These are phyloP conservation scores for Pichia ethanolica DNA, from an alignment of 805 yeast species.

Conservation along the genomic window DNA sequence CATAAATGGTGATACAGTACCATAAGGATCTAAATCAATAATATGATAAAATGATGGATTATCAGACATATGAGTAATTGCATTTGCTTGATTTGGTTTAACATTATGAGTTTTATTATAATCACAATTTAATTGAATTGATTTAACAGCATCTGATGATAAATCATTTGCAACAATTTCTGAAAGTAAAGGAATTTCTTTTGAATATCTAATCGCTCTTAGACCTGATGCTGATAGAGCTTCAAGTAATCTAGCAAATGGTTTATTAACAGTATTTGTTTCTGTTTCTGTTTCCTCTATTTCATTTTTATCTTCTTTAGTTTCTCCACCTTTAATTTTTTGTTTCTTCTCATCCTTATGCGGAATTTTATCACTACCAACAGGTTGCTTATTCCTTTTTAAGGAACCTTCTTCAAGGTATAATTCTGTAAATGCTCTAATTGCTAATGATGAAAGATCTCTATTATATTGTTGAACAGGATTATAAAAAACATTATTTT, in stretches of 20 bases:
- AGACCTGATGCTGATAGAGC: conserved; percentile 94
- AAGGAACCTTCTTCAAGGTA: conserved; percentile 35
- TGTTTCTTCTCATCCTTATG: conserved; percentile 11
- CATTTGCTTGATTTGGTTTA: conserved; percentile 74
- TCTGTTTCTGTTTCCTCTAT: conserved; percentile 1
- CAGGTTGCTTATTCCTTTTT: conserved; percentile 21
- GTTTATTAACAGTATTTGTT: conserved; percentile 13
- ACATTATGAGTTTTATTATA: conserved; percentile 61
- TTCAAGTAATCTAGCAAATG: conserved; percentile 68
- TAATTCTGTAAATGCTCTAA: conserved; percentile 76
- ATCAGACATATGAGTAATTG: conserved; percentile 71
- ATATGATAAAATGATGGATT: conserved; percentile 59
- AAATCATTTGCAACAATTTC: conserved; percentile 85
- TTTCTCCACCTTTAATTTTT: conserved; percentile 11
- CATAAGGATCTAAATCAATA: conserved; percentile 94
- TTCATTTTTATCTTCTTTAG: conserved; percentile 5
- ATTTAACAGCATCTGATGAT: conserved; percentile 73
- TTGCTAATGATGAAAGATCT: conserved; percentile 78
- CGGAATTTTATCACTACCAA: conserved; percentile 12
- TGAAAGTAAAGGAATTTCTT: conserved; percentile 74
- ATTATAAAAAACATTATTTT: conserved; percentile 86
- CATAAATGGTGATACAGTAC: conserved; percentile 92
- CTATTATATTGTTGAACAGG: conserved; percentile 96
- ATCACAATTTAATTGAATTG: conserved; percentile 64
- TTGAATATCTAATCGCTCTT: conserved; percentile 87